These are phyloP conservation scores for Stylonectria norvegica DNA, from an alignment of 2,329 filamentous ascomycete genomes.

Conservation along the genomic window DNA sequence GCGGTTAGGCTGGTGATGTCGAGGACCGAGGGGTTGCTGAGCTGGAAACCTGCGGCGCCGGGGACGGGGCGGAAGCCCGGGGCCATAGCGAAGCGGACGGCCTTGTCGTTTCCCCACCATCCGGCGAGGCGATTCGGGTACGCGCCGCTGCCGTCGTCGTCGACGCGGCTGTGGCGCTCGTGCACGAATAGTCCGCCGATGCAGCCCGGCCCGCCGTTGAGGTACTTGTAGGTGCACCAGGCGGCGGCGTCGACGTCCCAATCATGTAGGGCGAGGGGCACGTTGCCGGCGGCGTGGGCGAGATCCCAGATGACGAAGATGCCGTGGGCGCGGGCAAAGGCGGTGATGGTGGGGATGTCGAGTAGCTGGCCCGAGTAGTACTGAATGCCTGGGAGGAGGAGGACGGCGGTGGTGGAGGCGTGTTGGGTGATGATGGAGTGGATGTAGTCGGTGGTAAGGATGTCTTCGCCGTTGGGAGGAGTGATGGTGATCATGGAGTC, in stretches of 20 bases:
- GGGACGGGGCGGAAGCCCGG: slow-evolving; percentile 69
- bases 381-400: slow-evolving; percentile 78
- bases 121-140: slow-evolving; percentile 66
- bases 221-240: slow-evolving; percentile 89
- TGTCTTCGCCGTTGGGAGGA: slow-evolving; percentile 46
- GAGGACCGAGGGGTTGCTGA: slow-evolving; percentile 70
- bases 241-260: slow-evolving; percentile 84
- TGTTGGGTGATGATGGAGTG: slow-evolving; percentile 70
- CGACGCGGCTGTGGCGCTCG: slow-evolving; percentile 59
- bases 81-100: slow-evolving; percentile 70
- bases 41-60: slow-evolving; percentile 73
- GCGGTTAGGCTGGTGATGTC: slow-evolving; percentile 69
- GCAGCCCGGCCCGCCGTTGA: slow-evolving; percentile 75
- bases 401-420: slow-evolving; percentile 63
- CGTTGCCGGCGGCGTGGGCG: slow-evolving; percentile 77
- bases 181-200: slow-evolving; percentile 79
- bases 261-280: slow-evolving; percentile 69
- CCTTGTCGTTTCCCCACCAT: slow-evolving; percentile 79
- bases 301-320: slow-evolving; percentile 78
- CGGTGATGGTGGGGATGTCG: slow-evolving; percentile 72
- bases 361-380: slow-evolving; percentile 85
- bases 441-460: slow-evolving; percentile 65
- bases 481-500: slow-evolving; percentile 68
- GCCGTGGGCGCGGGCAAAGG: slow-evolving; percentile 64
- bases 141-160: slow-evolving; percentile 29